phyloP scores from a whole-genome alignment of 169 alveolate genomes.

The Plasmodium berghei region DNA sequence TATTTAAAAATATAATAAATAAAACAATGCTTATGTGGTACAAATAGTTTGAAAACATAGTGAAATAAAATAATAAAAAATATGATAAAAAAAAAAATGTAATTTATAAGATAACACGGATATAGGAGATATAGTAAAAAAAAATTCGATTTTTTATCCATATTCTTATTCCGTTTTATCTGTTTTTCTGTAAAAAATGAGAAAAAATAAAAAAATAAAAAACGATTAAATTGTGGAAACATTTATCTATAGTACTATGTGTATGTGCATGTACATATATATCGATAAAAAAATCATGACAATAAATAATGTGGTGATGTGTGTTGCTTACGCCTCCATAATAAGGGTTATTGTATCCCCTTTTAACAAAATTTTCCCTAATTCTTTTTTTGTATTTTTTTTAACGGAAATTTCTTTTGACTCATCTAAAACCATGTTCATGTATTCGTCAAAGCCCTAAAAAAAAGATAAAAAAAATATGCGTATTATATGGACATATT shows the following conservation, averaged over 20 bases:
- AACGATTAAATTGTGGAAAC: not conserved
- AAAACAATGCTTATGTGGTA: no score
- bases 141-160: not conserved
- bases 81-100: no score
- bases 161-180: not conserved
- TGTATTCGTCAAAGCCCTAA: conserved; percentile 97
- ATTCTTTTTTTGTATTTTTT: conserved; percentile 87
- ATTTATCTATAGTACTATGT: not conserved
- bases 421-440: conserved; percentile 96
- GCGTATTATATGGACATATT: no score
- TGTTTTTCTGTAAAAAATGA: not conserved
- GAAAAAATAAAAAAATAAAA: not conserved
- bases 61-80: no score
- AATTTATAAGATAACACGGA: not conserved
- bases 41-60: no score
- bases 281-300: not conserved
- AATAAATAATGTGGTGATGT: not conserved
- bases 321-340: conserved; percentile 83
- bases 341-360: conserved; percentile 96
- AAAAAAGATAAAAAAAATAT: not conserved
- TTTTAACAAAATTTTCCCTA: conserved; percentile 94
- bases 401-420: conserved; percentile 93
- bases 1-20: no score
- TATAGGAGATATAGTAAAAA: not conserved
- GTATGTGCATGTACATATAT: not conserved